phyloP scores from a whole-genome alignment of 495 filamentous ascomycete species.

The Penicillium flavigenum region DNA sequence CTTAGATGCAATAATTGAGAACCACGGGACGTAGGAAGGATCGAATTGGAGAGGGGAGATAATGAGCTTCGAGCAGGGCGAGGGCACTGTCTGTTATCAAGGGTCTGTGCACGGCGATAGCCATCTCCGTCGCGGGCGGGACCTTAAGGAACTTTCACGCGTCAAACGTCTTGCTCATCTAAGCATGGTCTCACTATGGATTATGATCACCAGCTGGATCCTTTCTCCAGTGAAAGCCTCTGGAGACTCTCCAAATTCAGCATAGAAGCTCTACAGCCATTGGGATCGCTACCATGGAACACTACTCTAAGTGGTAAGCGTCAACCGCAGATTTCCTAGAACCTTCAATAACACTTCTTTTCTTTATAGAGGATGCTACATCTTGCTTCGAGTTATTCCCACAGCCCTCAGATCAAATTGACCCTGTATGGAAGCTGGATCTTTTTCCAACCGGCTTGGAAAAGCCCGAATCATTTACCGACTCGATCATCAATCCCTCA shows the following conservation, averaged over 20 bases:
- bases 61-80: constrained; percentile 15
- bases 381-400: constrained; percentile 28
- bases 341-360: constrained; percentile 3
- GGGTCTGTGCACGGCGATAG: constrained; percentile 38
- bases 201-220: constrained; percentile 50
- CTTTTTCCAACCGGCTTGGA: constrained; percentile 30
- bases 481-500: constrained; percentile 32
- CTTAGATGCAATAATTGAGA: background rate
- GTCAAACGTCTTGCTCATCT: constrained; percentile 16
- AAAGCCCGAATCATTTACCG: constrained; percentile 17
- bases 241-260: constrained; percentile 54
- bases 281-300: constrained; percentile 41
- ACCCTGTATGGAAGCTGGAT: constrained; percentile 36
- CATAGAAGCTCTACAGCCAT: constrained; percentile 38
- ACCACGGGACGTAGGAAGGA: background rate
- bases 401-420: constrained; percentile 23
- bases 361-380: constrained; percentile 29
- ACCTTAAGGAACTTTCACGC: constrained; percentile 12
- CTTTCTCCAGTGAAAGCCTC: constrained; percentile 72
- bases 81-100: constrained; percentile 31
- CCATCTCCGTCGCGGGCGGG: constrained; percentile 23
- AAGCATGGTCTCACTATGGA: constrained; percentile 42
- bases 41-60: background rate
- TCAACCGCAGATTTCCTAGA: background rate
- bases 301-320: constrained; percentile 37